phyloP scores from a whole-genome alignment of 805 yeast species.

The Yarrowia yakushimensis region DNA sequence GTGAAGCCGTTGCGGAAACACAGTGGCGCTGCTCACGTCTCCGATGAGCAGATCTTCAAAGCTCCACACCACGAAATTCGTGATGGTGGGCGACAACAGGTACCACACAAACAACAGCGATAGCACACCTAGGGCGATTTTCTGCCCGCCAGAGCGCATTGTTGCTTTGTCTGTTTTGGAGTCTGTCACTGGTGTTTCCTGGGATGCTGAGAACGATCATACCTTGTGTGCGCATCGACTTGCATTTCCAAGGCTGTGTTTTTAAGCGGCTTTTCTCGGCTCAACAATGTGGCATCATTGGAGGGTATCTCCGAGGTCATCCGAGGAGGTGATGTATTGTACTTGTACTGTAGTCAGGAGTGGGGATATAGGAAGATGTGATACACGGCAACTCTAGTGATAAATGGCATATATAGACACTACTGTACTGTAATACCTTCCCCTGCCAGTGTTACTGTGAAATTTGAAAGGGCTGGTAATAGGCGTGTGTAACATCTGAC shows the following conservation, averaged over 20 bases:
- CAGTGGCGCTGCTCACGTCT: background rate
- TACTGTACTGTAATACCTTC: too few species aligned
- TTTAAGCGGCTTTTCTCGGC: background rate
- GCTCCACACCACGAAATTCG: background rate
- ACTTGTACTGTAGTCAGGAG: too few species aligned
- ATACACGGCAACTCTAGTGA: too few species aligned
- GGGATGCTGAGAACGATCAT: background rate
- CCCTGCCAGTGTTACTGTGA: too few species aligned
- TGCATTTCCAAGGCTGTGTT: slow-evolving; percentile 6
- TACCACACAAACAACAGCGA: background rate
- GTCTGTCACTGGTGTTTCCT: background rate
- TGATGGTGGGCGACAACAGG: background rate
- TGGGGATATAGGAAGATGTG: too few species aligned
- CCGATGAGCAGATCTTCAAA: background rate
- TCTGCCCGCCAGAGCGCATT: background rate
- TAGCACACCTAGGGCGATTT: background rate
- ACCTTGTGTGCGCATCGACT: background rate
- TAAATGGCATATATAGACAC: too few species aligned
- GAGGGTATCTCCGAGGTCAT: background rate
- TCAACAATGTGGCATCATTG: background rate
- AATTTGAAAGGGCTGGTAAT: too few species aligned
- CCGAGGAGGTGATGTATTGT: background rate
- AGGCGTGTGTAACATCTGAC: too few species aligned
- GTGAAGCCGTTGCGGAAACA: background rate
- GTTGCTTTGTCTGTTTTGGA: background rate